phyloP scores from a whole-genome alignment of 768 basidiomycete species.

The Strobilomyces echinocephalus region DNA sequence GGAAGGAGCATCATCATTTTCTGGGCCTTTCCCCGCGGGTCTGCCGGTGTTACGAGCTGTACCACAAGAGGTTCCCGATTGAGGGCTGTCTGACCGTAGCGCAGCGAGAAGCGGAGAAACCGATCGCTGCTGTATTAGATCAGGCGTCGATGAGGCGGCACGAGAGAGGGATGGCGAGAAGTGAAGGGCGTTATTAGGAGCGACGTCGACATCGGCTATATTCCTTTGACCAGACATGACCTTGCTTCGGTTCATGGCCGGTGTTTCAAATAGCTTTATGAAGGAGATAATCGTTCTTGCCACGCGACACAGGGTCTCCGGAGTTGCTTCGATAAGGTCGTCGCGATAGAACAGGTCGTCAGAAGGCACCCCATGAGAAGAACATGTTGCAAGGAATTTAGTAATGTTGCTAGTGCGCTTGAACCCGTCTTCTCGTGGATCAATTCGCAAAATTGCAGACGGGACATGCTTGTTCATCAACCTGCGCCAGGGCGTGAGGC shows the following conservation, averaged over 20 bases:
- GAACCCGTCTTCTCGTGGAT: slow-evolving; percentile 63
- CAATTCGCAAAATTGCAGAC: slow-evolving; percentile 54
- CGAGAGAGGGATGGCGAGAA: slow-evolving; percentile 30
- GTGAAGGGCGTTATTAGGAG: slow-evolving; percentile 37
- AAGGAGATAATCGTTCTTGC: slow-evolving; percentile 70
- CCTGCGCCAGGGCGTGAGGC: slow-evolving; percentile 34
- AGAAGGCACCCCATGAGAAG: slow-evolving; percentile 56
- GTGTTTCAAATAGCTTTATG: slow-evolving; percentile 56
- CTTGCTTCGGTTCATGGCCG: slow-evolving; percentile 42
- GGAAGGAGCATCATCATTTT: slow-evolving; percentile 37
- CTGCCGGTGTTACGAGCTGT: slow-evolving; percentile 29
- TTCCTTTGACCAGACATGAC: slow-evolving; percentile 40
- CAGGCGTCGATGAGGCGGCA: slow-evolving; percentile 59
- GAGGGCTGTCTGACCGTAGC: slow-evolving; percentile 54
- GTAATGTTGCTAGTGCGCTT: slow-evolving; percentile 66
- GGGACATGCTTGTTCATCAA: slow-evolving; percentile 75
- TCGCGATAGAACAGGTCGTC: slow-evolving; percentile 66
- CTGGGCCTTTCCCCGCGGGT: slow-evolving; percentile 19
- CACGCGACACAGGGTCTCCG: slow-evolving; percentile 64
- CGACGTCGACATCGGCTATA: slow-evolving; percentile 19
- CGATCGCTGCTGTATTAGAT: slow-evolving; percentile 41
- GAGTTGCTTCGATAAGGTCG: slow-evolving; percentile 58
- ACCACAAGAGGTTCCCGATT: slow-evolving; percentile 36
- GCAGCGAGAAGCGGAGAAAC: slow-evolving; percentile 44
- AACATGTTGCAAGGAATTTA: slow-evolving; percentile 72